phyloP scores from a whole-genome alignment of 108 stramenopile species.

The Nitzschia sp. region DNA sequence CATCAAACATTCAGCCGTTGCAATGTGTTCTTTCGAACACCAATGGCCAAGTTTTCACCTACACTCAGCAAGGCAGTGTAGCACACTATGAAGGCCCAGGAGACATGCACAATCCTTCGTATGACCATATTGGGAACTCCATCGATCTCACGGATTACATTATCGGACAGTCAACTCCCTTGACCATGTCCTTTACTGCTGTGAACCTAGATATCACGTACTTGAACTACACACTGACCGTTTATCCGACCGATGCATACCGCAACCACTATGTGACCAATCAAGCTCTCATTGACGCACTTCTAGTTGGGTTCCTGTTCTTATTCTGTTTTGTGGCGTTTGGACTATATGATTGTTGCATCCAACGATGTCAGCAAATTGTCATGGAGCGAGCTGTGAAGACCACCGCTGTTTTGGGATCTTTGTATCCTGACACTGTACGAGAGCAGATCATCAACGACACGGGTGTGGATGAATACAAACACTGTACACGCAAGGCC shows the following conservation, averaged over 20 bases:
- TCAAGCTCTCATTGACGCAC: slow-evolving; percentile 30
- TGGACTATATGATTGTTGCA: slow-evolving; percentile 52
- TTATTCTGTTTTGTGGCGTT: slow-evolving; percentile 42
- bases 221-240: slow-evolving; percentile 17
- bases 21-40: slow-evolving; percentile 43
- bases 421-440: no score
- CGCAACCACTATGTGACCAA: slow-evolving; percentile 6
- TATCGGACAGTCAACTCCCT: no score
- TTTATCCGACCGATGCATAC: slow-evolving; percentile 18
- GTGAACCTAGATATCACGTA: neutral
- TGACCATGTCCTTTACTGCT: slow-evolving; percentile 1
- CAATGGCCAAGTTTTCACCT: slow-evolving; percentile 41
- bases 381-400: slow-evolving; percentile 35
- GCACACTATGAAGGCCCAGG: slow-evolving; percentile 47
- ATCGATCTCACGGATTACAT: neutral
- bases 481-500: no score
- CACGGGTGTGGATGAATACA: no score
- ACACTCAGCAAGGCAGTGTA: slow-evolving; percentile 34
- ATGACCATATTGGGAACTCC: slow-evolving; percentile 14
- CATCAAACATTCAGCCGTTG: slow-evolving; percentile 45
- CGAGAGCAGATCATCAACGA: no score
- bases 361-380: slow-evolving; percentile 46
- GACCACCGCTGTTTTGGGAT: slow-evolving; percentile 16
- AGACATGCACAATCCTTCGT: slow-evolving; percentile 44
- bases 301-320: slow-evolving; percentile 41